phyloP scores from a whole-genome alignment of 352 stramenopile genomes.

The Pythium phragmiticola region DNA sequence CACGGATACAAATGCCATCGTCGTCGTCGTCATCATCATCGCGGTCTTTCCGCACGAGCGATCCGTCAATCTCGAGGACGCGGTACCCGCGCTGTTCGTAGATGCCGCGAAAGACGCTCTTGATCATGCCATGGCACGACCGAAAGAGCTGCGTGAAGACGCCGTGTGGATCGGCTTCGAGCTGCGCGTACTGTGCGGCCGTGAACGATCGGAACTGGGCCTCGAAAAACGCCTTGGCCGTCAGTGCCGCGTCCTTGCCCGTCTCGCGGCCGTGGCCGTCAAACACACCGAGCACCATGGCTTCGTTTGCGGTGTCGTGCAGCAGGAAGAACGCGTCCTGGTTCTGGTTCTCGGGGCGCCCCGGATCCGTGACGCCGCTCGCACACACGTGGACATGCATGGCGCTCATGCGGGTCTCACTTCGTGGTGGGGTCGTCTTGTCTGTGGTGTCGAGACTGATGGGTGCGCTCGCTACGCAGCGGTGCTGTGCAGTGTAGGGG shows the following conservation, averaged over 20 bases:
- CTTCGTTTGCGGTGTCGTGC: slow-evolving; percentile 32
- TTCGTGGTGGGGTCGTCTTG: background rate
- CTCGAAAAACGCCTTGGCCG: slow-evolving; percentile 64
- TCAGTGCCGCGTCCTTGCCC: slow-evolving; percentile 61
- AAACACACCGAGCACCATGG: slow-evolving; percentile 75
- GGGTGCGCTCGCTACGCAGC: slow-evolving; percentile 2
- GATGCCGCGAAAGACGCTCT: slow-evolving; percentile 53
- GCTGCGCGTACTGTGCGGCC: slow-evolving; percentile 38
- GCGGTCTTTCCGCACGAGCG: slow-evolving; percentile 50
- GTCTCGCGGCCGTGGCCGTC: slow-evolving; percentile 85
- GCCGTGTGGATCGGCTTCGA: slow-evolving; percentile 52
- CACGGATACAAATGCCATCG: slow-evolving; percentile 76
- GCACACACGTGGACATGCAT: slow-evolving; percentile 29
- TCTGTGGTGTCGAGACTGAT: slow-evolving; percentile 10
- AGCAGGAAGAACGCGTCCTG: slow-evolving; percentile 89
- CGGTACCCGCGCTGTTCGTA: slow-evolving; percentile 60
- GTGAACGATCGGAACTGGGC: slow-evolving; percentile 54
- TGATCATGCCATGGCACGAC: slow-evolving; percentile 62
- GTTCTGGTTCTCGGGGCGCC: slow-evolving; percentile 64
- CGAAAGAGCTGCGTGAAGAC: slow-evolving; percentile 54
- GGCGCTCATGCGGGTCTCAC: background rate
- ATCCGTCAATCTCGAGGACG: slow-evolving; percentile 65
- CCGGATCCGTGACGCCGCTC: slow-evolving; percentile 58
- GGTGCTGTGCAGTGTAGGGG: background rate
- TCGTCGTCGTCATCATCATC: slow-evolving; percentile 25